Evolutionary conservation across 495 filamentous ascomycete species (phyloP).

Genomic region (Penicillium alfredii): DNA sequence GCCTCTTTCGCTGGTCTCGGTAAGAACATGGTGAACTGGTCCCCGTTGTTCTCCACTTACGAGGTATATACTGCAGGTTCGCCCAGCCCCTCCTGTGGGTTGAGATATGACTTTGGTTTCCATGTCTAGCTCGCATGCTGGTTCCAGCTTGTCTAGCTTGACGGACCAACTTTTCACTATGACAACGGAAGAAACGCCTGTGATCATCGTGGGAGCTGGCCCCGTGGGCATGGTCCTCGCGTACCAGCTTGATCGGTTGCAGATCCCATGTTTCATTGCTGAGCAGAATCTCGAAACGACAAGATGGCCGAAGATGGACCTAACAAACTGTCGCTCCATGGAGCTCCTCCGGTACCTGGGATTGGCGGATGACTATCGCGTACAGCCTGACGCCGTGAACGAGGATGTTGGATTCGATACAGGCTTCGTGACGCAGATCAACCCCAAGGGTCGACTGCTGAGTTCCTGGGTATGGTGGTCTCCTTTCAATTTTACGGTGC

Average conservation of each 20-base stretch:
- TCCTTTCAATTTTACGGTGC: no score
- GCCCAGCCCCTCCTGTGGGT: no score
- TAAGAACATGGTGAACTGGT: no score
- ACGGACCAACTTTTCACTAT: no score
- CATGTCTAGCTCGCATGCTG: no score
- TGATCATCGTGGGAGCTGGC: constrained; percentile 21
- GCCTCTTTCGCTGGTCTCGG: no score
- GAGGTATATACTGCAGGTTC: no score
- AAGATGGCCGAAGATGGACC: constrained; percentile 22
- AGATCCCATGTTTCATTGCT: constrained; percentile 9
- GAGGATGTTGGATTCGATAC: constrained; percentile 1
- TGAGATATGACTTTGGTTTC: no score
- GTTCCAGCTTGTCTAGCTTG: no score
- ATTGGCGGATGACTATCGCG: constrained; percentile 10
- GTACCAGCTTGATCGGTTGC: constrained; percentile 7
- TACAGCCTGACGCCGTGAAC: constrained; percentile 7
- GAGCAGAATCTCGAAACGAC: constrained; percentile 21
- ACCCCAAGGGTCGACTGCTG: constrained; percentile 2
- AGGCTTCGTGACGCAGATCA: neutral
- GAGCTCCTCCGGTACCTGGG: constrained; percentile 10
- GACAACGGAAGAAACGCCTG: no score
- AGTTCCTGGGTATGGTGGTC: constrained; percentile 10
- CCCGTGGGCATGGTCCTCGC: constrained; percentile 25
- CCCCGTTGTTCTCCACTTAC: no score
- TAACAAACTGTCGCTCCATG: constrained; percentile 12